Base-by-base conservation (phyloP, 2,329 filamentous ascomycete species). In the Ascosphaera apis region DNA sequence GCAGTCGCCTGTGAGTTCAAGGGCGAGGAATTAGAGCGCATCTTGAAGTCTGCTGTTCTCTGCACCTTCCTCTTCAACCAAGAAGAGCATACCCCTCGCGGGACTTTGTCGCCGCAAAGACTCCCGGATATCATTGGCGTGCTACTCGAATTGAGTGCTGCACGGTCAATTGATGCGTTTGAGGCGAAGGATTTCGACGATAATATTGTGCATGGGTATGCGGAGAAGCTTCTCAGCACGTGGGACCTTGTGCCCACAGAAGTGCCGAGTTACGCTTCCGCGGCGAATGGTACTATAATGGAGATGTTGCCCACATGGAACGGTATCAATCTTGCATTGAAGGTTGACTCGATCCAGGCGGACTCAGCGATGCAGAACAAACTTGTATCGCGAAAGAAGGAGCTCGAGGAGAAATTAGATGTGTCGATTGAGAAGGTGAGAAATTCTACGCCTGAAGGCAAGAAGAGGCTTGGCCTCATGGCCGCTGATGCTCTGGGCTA, bases 381-480 rank as follows among this genome's bases (percentile, higher is more conserved):
- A 9, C 40, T 57, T 36, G 45, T 45, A 39, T 39, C 37, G 5
- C 41, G 45, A 4, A 39, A 49, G 19, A 40, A 43, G 13, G 44
- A 67, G 41, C 58, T 80, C 15, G 64, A 62, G 25, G 63, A 59
- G 46, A 62, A 70, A 32, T 59, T 72, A 33, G 61, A 64, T 31
- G 61, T 63, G 36, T 28, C 42, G 6, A 36, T 39, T 9, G 36
- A 42, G 13, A 31, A 36, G 9, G 41, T 38, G 15, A n/a, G n/a
- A n/a, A n/a, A n/a, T n/a, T n/a, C n/a, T n/a, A 34, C 33, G 16
- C 15, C 35, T 18, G 35, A 33, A 4, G 25, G 4, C 4, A 15
- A 31, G 4, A n/a, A 4, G n/a, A 15, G n/a, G 4, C 16, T 15
- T 31, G 16, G 6, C 4, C 30, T 15, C 4, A 31, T 4, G n/a